Conservation (phyloP, 108 stramenopile species). For the Mediolabrus comicus region DNA sequence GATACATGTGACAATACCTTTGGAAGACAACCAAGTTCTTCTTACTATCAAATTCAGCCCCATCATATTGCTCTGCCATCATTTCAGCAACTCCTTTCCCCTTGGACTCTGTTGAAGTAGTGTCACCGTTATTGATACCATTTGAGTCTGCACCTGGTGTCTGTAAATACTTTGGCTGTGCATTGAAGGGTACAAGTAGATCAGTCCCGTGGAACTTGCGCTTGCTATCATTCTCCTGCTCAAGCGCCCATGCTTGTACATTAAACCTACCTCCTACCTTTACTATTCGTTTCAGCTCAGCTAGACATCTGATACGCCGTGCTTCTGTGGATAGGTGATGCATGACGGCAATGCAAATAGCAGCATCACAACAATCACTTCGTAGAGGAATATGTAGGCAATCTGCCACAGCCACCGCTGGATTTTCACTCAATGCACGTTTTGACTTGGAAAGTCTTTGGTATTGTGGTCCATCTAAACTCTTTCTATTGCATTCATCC, state of each 20-base stretch:
- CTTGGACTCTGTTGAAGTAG: neutral
- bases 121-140: neutral
- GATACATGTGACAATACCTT: conserved; percentile 97
- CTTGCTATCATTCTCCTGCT: conserved; percentile 83
- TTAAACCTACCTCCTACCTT: conserved; percentile 83
- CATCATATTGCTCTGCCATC: conserved; percentile 67
- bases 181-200: conserved; percentile 97
- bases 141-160: conserved; percentile 13
- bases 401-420: conserved; percentile 89
- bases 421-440: conserved; percentile 52
- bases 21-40: conserved; percentile 93
- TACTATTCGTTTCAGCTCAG: conserved; percentile 84
- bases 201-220: conserved; percentile 88
- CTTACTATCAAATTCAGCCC: conserved; percentile 76
- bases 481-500: neutral
- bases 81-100: conserved; percentile 74
- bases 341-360: conserved; percentile 98
- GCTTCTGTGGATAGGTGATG: conserved; percentile 93
- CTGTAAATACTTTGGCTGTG: conserved; percentile 81
- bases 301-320: conserved; percentile 81
- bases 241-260: conserved; percentile 97
- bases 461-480: conserved; percentile 59
- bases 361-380: conserved; percentile 86
- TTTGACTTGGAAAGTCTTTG: conserved; percentile 54
- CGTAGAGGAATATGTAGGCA: conserved; percentile 87